Evolutionary conservation across 768 basidiomycete species (phyloP).

Genomic region (Rhizopogon vulgaris): DNA sequence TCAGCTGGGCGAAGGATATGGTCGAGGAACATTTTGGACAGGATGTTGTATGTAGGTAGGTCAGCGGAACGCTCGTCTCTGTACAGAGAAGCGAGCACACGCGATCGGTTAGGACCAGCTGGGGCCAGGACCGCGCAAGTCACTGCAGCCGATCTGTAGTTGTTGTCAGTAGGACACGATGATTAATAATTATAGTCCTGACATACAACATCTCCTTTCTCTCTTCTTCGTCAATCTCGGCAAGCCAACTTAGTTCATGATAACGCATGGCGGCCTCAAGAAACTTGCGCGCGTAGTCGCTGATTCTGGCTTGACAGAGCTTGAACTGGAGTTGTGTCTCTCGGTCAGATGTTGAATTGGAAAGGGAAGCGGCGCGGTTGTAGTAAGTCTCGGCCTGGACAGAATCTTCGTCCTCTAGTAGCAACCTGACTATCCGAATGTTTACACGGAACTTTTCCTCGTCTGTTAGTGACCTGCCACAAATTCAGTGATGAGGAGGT

Average conservation of each 20-base stretch:
- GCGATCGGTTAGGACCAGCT: conserved; percentile 92
- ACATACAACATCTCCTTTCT: conserved; percentile 84
- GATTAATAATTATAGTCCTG: conserved; percentile 1
- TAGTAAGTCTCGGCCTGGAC: conserved; percentile 98
- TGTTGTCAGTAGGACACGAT: conserved; percentile 7
- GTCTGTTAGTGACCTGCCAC: conserved; percentile 56
- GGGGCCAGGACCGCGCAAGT: conserved; percentile 96
- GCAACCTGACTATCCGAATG: conserved; percentile 88
- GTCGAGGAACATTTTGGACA: conserved; percentile 98
- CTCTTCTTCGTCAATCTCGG: conserved; percentile 91
- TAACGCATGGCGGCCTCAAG: conserved; percentile 91
- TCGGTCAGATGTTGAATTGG: conserved; percentile 73
- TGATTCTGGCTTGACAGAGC: conserved; percentile 90
- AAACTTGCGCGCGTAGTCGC: conserved; percentile 89
- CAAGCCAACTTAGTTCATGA: conserved; percentile 89
- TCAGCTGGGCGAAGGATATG: conserved; percentile 90
- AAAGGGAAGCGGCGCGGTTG: conserved; percentile 88
- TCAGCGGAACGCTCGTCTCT: conserved; percentile 86
- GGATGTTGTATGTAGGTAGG: conserved; percentile 80
- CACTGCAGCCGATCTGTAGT: conserved; percentile 74
- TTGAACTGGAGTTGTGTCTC: conserved; percentile 82
- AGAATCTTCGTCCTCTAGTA: conserved; percentile 94
- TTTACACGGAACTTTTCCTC: conserved; percentile 86
- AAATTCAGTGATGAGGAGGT: conserved; percentile 1
- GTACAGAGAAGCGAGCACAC: conserved; percentile 86